Evolutionary conservation across 2,329 filamentous ascomycete species (phyloP).

Genomic region (Tolypocladium ovalisporum): DNA sequence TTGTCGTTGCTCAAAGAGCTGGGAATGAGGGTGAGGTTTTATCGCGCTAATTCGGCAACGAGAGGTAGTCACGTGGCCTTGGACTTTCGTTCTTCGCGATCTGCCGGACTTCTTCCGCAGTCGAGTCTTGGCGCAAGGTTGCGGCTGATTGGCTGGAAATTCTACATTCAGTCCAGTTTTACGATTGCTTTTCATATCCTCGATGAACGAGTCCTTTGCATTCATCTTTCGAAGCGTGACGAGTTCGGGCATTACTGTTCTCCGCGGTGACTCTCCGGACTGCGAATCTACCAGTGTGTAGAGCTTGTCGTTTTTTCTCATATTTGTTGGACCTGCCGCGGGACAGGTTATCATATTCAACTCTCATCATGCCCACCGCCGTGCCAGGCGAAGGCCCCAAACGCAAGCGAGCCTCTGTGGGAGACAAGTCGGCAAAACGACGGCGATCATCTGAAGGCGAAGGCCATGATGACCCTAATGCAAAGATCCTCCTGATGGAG

Average conservation of each 20-base stretch:
- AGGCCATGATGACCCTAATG: constrained; percentile 42
- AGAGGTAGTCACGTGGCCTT: constrained; percentile 23
- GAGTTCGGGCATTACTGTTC: neutral
- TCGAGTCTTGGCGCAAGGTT: constrained; percentile 5
- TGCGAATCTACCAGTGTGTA: no score
- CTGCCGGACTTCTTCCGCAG: constrained; percentile 12
- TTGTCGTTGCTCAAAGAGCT: constrained; percentile 34
- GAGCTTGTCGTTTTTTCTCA: neutral
- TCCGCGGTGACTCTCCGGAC: neutral
- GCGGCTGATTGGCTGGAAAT: constrained; percentile 2
- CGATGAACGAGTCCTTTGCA: neutral
- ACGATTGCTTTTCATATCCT: neutral
- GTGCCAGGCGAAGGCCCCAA: constrained; percentile 22
- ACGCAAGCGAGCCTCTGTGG: constrained; percentile 37
- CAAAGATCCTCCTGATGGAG: constrained; percentile 65
- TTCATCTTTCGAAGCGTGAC: neutral
- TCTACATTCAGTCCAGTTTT: constrained; percentile 4
- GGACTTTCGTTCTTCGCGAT: constrained; percentile 2
- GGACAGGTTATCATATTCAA: neutral
- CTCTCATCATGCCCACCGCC: constrained; percentile 15
- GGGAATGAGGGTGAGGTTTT: constrained; percentile 40
- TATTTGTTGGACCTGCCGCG: neutral
- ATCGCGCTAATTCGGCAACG: constrained; percentile 31
- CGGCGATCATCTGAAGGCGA: constrained; percentile 31
- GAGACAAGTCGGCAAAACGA: constrained; percentile 38